These are phyloP conservation scores for Kockovaella imperatae DNA, from an alignment of 768 basidiomycete genomes.

Conservation along the genomic window DNA sequence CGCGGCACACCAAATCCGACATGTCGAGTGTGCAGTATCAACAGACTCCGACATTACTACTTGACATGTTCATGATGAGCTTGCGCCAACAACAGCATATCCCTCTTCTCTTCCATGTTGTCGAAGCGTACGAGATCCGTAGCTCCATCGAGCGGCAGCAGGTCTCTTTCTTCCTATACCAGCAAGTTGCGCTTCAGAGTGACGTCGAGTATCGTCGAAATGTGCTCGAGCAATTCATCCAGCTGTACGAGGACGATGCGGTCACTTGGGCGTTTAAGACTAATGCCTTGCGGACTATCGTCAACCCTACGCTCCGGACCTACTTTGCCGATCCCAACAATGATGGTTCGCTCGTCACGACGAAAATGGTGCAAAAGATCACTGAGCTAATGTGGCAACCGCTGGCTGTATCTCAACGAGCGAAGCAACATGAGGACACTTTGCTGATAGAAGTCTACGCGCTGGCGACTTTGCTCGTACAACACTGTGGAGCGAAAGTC, in stretches of 20 bases:
- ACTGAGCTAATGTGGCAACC: slow-evolving; percentile 61
- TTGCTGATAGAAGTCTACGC: slow-evolving; percentile 87
- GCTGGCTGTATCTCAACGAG: slow-evolving; percentile 47
- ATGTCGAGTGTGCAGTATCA: slow-evolving; percentile 33
- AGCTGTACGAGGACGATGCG: slow-evolving; percentile 64
- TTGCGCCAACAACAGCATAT: slow-evolving; percentile 62
- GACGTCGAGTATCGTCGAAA: slow-evolving; percentile 64
- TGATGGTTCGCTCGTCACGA: slow-evolving; percentile 56
- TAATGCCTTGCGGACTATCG: slow-evolving; percentile 59
- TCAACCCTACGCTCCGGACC: slow-evolving; percentile 78
- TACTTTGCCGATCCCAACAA: slow-evolving; percentile 59
- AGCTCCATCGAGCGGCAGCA: slow-evolving; percentile 72
- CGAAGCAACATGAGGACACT: slow-evolving; percentile 56
- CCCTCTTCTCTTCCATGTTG: slow-evolving; percentile 80
- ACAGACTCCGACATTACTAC: slow-evolving; percentile 53
- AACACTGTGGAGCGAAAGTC: slow-evolving; percentile 70
- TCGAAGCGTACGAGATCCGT: slow-evolving; percentile 68
- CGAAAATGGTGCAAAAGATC: slow-evolving; percentile 61
- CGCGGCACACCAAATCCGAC: slow-evolving; percentile 26
- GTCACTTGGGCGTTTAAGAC: slow-evolving; percentile 66
- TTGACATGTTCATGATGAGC: slow-evolving; percentile 64
- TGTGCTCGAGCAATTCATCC: slow-evolving; percentile 72
- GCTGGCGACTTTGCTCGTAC: slow-evolving; percentile 78
- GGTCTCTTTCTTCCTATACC: slow-evolving; percentile 75
- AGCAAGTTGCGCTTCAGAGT: slow-evolving; percentile 67